Base-by-base conservation (phyloP, 257 asterid species). In the Galeopsis tetrahit region DNA sequence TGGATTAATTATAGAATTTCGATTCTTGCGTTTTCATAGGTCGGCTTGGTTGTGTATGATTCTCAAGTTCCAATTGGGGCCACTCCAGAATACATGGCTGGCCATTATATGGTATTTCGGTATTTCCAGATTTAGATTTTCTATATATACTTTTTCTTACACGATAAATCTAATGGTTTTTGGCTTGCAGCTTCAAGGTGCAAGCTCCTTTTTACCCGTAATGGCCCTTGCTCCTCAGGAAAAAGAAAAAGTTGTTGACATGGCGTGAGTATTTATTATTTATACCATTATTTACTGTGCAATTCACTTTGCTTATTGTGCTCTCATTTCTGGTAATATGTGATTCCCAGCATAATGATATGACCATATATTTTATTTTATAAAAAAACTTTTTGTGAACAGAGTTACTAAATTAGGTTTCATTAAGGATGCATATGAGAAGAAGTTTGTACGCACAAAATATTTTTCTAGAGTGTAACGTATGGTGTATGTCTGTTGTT, bases 201-300 rank as follows among this genome's bases (percentile, higher is more conserved):
- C 96, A 56, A 91, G 98, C 81, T 94, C 97, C 10, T 94, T 93
- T 78, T 82, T 94, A 83, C 96, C 97, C 9, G 97, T 94, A 43
- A 88, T 91, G 96, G 98, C 97, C 84, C 93, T 93, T 71, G 96
- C 98, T 82, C 96, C 98, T 66, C 96, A 91, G 79, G 98, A 94
- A 79, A 94, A 88, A 79, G 98, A 94, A 77, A 85, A 72, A 78
- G 77, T 94, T 75, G 96, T 94, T 66, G 97, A 91, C 78, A 80
- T 94, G 97, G 96, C 98, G 97, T 91, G 85, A 88, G 98, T 83
- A 69, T 76, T 67, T 70, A 11, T 55, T 51, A 53, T 67, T 14
- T 72, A 3, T 61, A 56, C 48, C 43, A 52, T 38, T 42, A 59
- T 4, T 44, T 10, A 40, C 46, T 21, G 28, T 21, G 28, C 28